A percentile compares a stretch with the other conserved stretches of the same genome.
These are phyloP conservation scores for Brassica rapa DNA, from an alignment of 345 rosid species.

Conservation along the genomic window DNA sequence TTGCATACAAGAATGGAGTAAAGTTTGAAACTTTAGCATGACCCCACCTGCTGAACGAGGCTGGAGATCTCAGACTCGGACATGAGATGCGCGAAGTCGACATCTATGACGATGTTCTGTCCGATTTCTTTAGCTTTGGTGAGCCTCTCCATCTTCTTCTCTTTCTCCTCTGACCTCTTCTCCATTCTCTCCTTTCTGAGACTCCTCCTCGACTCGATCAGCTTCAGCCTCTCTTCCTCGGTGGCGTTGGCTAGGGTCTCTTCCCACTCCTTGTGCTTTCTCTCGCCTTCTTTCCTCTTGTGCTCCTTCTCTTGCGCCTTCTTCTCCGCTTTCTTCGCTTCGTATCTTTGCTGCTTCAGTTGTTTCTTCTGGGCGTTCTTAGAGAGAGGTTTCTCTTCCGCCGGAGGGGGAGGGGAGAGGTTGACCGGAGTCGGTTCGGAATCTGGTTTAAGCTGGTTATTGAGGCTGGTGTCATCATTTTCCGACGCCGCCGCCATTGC, in stretches of 20 bases:
- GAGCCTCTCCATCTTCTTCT: constrained; percentile 58
- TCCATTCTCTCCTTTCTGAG: constrained; percentile 75
- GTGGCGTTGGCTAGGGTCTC: constrained; percentile 35
- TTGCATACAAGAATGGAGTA: not conserved
- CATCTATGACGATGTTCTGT: constrained; percentile 77
- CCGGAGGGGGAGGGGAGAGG: constrained; percentile 16
- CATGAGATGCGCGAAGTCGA: constrained; percentile 82
- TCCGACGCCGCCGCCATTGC: constrained; percentile 36
- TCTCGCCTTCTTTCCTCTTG: constrained; percentile 66
- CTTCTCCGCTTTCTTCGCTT: constrained; percentile 87
- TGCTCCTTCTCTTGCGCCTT: constrained; percentile 72
- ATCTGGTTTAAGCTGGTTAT: constrained; percentile 13
- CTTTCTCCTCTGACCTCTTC: constrained; percentile 70
- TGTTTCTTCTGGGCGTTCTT: constrained; percentile 84
- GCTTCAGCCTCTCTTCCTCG: constrained; percentile 68
- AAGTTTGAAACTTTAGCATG: not conserved
- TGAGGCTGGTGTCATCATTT: constrained; percentile 31
- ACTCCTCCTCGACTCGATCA: constrained; percentile 66
- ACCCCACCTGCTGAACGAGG: constrained; percentile 78
- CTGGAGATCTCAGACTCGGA: constrained; percentile 71
- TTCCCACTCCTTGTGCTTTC: constrained; percentile 38
- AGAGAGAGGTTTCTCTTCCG: constrained; percentile 46
- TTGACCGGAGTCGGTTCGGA: not conserved
- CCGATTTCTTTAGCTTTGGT: constrained; percentile 62
- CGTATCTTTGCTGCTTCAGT: constrained; percentile 71